Percentiles rank a stretch among this genome's conserved stretches.
These are phyloP conservation scores for Leccinum pallidistipes DNA, from an alignment of 1,284 basidiomycete species.

Conservation along the genomic window DNA sequence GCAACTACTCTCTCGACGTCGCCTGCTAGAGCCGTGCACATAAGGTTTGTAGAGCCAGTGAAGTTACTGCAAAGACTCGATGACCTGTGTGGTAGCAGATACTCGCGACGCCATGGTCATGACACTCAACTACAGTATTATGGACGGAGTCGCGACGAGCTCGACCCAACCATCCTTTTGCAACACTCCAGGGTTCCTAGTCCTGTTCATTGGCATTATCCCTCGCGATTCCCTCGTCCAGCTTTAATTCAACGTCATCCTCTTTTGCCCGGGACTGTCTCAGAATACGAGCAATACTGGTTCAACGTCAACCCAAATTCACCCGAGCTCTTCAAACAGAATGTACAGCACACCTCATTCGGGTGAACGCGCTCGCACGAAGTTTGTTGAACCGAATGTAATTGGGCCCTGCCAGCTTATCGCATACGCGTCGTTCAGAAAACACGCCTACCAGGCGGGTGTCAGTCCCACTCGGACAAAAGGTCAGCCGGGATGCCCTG, in stretches of 20 bases:
- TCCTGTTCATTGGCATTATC: slow-evolving; percentile 17
- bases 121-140: no score
- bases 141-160: slow-evolving; percentile 5
- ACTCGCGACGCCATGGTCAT: no score
- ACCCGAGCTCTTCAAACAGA: slow-evolving; percentile 46
- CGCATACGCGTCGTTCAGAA: slow-evolving; percentile 29
- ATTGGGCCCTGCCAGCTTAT: background rate
- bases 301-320: slow-evolving; percentile 35
- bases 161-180: slow-evolving; percentile 16
- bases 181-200: slow-evolving; percentile 14
- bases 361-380: slow-evolving; percentile 40
- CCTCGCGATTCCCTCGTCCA: slow-evolving; percentile 19
- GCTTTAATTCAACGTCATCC: slow-evolving; percentile 11
- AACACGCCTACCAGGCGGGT: slow-evolving; percentile 44
- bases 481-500: slow-evolving; percentile 30
- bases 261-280: slow-evolving; percentile 23
- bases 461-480: slow-evolving; percentile 42
- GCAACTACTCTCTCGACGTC: background rate
- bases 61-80: slow-evolving; percentile 28
- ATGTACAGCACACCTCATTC: slow-evolving; percentile 41
- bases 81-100: slow-evolving; percentile 22
- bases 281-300: slow-evolving; percentile 23
- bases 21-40: slow-evolving; percentile 36
- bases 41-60: slow-evolving; percentile 35
- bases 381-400: slow-evolving; percentile 43